A percentile compares a stretch with the other conserved stretches of the same genome.
Conservation (phyloP, 148 eudicot genomes). For the Persicaria tinctoria region DNA sequence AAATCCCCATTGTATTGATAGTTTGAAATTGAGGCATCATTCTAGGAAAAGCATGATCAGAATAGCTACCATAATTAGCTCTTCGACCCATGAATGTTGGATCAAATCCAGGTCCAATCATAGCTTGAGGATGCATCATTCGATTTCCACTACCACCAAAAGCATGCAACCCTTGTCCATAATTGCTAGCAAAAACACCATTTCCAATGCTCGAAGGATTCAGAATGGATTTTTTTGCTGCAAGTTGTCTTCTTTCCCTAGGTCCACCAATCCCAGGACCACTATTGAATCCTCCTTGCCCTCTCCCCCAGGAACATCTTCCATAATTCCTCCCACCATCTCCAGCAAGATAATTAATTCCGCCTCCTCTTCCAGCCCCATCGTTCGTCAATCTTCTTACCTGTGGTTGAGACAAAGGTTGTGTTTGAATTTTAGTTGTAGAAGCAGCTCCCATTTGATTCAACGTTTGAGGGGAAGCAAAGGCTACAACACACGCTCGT, state of each 20-base stretch:
- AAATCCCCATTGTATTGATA: constrained; percentile 72
- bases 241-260: constrained; percentile 81
- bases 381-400: constrained; percentile 69
- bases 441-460: constrained; percentile 77
- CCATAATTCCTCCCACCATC: constrained; percentile 70
- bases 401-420: constrained; percentile 49
- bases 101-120: constrained; percentile 90
- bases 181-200: constrained; percentile 35
- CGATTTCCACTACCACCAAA: constrained; percentile 70
- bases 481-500: constrained; percentile 82
- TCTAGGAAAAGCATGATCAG: constrained; percentile 67
- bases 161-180: constrained; percentile 58
- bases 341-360: constrained; percentile 47
- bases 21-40: constrained; percentile 77
- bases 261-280: constrained; percentile 64
- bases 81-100: constrained; percentile 83
- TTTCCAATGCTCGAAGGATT: constrained; percentile 43
- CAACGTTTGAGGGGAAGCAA: constrained; percentile 77
- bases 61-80: constrained; percentile 70
- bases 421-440: constrained; percentile 53
- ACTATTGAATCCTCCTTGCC: constrained; percentile 44
- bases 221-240: constrained; percentile 43
- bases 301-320: constrained; percentile 79
- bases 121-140: constrained; percentile 72
- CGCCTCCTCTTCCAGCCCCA: constrained; percentile 62